phyloP scores from a whole-genome alignment of 306 rosid species.

The Adenanthera pavonina region DNA sequence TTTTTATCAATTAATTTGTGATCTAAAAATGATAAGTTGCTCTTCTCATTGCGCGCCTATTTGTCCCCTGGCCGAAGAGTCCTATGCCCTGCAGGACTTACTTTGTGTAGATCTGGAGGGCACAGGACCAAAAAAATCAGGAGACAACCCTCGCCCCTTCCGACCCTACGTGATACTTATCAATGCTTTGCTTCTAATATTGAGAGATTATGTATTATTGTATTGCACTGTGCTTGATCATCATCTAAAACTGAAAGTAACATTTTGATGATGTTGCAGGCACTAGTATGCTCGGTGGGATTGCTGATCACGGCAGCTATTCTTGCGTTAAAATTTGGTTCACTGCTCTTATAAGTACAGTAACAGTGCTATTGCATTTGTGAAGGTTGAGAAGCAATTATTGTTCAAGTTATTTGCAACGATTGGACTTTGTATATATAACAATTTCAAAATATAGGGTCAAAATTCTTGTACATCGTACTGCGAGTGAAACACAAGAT shows the following conservation, averaged over 20 bases:
- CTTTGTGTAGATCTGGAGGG: too few species aligned
- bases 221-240: conserved; percentile 10
- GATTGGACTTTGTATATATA: too few species aligned
- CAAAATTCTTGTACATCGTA: too few species aligned
- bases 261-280: conserved; percentile 63
- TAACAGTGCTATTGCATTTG: conserved; percentile 15
- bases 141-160: too few species aligned
- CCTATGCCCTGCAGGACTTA: too few species aligned
- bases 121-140: too few species aligned
- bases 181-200: not conserved
- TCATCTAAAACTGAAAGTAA: conserved; percentile 39
- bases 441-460: too few species aligned
- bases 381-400: conserved; percentile 38
- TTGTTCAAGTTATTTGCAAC: conserved; percentile 17
- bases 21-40: not conserved
- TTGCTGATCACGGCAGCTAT: conserved; percentile 55
- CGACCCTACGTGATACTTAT: too few species aligned
- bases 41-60: not conserved
- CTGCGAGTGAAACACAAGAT: too few species aligned
- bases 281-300: conserved; percentile 61
- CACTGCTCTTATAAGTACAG: conserved; percentile 29
- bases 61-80: too few species aligned
- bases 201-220: not conserved
- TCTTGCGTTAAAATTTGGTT: conserved; percentile 50
- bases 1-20: too few species aligned